Base-by-base conservation (phyloP, 164 flowering plant species). In the Stephania yunnanensis region DNA sequence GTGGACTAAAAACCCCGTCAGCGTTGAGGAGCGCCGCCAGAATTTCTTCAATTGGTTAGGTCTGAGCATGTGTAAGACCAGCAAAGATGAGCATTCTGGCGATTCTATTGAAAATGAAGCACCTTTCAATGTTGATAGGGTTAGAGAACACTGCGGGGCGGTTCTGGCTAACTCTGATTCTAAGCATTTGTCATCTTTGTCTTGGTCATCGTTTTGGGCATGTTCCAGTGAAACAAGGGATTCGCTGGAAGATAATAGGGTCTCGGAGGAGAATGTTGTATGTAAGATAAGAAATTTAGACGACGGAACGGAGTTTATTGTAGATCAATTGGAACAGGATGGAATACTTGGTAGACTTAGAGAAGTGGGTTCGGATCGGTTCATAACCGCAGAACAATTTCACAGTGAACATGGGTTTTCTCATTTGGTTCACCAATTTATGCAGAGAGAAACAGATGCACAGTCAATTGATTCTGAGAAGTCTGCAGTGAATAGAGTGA, bases 41-140 rank as follows among this genome's bases (percentile, higher is more conserved):
- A 87, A 74, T 78, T 92, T 92, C 74, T 29, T 89, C 17, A 79
- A 77, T 74, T 82, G 81, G 87, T 86, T 90, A 89, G 91, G 91
- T 77, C 73, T 89, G 45, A 72, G 46, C 45, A 46, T 73, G 15
- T 86, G 82, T 73, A 29, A 58, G 74, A 65, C 69, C 45, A 75
- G 63, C 6, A 2, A 30, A 64, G 87, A 82, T 3, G 84, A 83
- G n/a, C 61, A 72, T 15, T 15, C n/a, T 6, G 79, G 52, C 3
- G 83, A 79, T 79, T 67, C 74, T 6, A 81, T 55, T 4, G 84
- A 82, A 75, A 68, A 66, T 29, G 78, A 69, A n/a, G 66, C 61
- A 17, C 70, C 72, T 12, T 12, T 73, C 55, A 83, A 72, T 52
- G 53, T 36, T 19, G 79, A 71, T 64, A 82, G 91, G 78, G 74